Evolutionary conservation across 495 filamentous ascomycete species (phyloP), one percentile per base, ranked within the genome.

Genomic region (Staphylotrichum longicolle): DNA sequence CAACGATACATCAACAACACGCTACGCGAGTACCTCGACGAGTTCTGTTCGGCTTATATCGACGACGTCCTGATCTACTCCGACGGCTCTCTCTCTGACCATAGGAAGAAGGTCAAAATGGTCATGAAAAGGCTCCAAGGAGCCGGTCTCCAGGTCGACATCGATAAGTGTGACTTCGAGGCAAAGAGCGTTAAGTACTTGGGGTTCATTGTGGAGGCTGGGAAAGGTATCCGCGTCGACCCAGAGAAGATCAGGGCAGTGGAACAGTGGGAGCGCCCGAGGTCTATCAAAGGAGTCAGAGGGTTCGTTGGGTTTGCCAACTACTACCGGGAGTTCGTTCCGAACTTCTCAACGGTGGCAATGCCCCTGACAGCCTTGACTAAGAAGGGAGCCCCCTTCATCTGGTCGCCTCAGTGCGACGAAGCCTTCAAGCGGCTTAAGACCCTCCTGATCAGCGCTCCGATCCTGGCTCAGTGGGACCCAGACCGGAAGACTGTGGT

Each of bases 1-100:
- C 62, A 78, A 37, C 14, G 54, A 0, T 72, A 58, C 37, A 75
- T 76, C 15, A 76, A 78, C 52, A 20, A 70, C 44, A 61, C 55
- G 2, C 51, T 77, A 0, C n/a, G 27, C 2, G 63, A 62, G 1
- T 64, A 57, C 33, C 48, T 78, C 0, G 65, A 78, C 52, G 53
- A 63, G 1, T 70, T 72, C 15, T 41, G 34, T 12, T 8, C 33
- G 2, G 52, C 46, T 4, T 62, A 62, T 10, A 32, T 62, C 3
- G 52, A 62, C 35, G 52, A 62, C 15, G 44, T 62, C 4, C 44
- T 62, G 0, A 57, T 62, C n/a, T 57, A 62, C 35, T 56, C 34
- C 2, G 6, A 39, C 3, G 27, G 54, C 34, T 57, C 51, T 15
- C 51, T 42, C 0, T 10, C 50, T 4, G 50, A 61, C 40, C 30